These are phyloP conservation scores for Murraya koenigii DNA, from an alignment of 345 rosid genomes.

Conservation along the genomic window DNA sequence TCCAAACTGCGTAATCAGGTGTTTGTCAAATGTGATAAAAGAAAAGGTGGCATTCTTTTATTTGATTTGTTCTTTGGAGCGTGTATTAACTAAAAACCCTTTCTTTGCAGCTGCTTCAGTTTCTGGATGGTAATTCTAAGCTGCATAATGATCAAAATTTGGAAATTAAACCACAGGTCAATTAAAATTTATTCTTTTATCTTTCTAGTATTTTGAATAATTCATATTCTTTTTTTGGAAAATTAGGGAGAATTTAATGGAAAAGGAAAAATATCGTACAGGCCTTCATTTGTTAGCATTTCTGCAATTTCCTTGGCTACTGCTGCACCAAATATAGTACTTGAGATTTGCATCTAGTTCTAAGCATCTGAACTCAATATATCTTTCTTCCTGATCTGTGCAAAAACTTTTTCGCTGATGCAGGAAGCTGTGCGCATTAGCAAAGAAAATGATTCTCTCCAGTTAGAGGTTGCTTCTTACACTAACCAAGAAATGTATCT, in stretches of 20 bases:
- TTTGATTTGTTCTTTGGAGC: constrained; percentile 15
- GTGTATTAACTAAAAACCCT: neutral
- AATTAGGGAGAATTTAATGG: neutral
- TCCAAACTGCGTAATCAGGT: constrained; percentile 80
- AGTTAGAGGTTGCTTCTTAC: constrained; percentile 55
- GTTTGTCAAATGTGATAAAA: constrained; percentile 20
- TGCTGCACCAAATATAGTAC: neutral
- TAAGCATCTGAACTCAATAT: constrained; percentile 2
- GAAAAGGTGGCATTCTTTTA: neutral
- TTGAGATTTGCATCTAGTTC: neutral
- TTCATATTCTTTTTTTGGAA: neutral
- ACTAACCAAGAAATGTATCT: constrained; percentile 13
- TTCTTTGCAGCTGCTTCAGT: constrained; percentile 55
- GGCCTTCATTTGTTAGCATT: neutral
- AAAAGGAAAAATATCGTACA: neutral
- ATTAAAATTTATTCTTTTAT: constrained; percentile 26
- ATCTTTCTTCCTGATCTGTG: neutral
- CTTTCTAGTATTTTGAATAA: neutral
- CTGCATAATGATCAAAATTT: constrained; percentile 34
- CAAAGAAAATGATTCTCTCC: constrained; percentile 54
- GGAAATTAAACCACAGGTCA: constrained; percentile 49
- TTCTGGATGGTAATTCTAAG: constrained; percentile 50
- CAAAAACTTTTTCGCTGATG: constrained; percentile 11
- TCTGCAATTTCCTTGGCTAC: constrained; percentile 11
- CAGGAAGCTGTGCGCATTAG: constrained; percentile 44